phyloP scores from a whole-genome alignment of 75 land plant genomes.

The Pinus taeda region DNA sequence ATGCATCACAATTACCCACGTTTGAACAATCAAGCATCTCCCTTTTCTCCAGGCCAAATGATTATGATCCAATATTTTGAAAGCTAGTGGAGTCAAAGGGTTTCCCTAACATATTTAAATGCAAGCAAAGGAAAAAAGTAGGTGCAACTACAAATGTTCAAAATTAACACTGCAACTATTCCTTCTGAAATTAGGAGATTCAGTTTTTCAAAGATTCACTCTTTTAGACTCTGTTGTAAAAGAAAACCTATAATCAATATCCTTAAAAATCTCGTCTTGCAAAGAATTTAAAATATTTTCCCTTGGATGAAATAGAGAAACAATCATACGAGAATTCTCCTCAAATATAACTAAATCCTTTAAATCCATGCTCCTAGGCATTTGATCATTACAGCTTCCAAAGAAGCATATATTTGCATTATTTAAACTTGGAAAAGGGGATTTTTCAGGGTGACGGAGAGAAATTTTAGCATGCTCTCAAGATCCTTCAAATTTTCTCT shows the following conservation, averaged over 20 bases:
- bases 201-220: constrained; percentile 1
- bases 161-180: constrained; percentile 6
- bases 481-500: constrained; percentile 20
- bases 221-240: constrained; percentile 4
- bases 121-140: constrained; percentile 32
- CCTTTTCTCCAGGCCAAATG: background rate
- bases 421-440: constrained; percentile 29
- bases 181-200: constrained; percentile 8
- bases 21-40: background rate
- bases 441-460: constrained; percentile 20
- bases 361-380: background rate
- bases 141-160: constrained; percentile 35
- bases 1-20: background rate
- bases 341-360: background rate
- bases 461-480: constrained; percentile 22
- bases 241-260: background rate
- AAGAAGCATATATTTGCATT: constrained; percentile 27
- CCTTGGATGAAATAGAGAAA: too few species aligned
- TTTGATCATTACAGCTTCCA: constrained; percentile 7
- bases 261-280: background rate
- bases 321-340: constrained; percentile 8
- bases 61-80: constrained; percentile 7
- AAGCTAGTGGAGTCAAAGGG: constrained; percentile 5
- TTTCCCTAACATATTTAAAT: constrained; percentile 42
- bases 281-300: too few species aligned